A percentile compares a stretch with the other conserved stretches of the same genome.
These are phyloP conservation scores for Venturiaceae sp. DNA, from an alignment of 2,329 filamentous ascomycete genomes.

Conservation along the genomic window DNA sequence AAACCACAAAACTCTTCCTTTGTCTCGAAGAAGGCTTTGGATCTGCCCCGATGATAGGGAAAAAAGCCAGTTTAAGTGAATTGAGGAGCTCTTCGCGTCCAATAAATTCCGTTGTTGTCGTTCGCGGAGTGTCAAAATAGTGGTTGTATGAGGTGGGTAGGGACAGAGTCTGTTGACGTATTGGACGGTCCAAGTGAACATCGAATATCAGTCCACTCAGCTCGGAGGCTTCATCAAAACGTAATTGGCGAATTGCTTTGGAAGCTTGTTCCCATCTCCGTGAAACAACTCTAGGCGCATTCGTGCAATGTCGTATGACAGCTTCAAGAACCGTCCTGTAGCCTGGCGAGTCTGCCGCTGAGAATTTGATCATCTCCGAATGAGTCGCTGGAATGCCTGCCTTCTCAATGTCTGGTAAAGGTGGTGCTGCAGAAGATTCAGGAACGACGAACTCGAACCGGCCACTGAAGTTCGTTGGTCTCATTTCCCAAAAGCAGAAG, in stretches of 20 bases:
- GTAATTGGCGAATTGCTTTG: slow-evolving; percentile 7
- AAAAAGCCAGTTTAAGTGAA: background rate
- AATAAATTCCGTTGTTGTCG: background rate
- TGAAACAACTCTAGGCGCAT: slow-evolving; percentile 7
- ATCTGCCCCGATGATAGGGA: background rate
- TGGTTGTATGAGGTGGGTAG: background rate
- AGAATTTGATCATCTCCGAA: slow-evolving; percentile 15
- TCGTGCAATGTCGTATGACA: slow-evolving; percentile 10
- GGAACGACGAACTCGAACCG: slow-evolving; percentile 11
- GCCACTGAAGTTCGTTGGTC: slow-evolving; percentile 9
- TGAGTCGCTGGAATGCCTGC: slow-evolving; percentile 12
- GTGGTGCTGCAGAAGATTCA: slow-evolving; percentile 11
- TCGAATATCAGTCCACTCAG: slow-evolving; percentile 1
- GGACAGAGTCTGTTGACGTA: background rate
- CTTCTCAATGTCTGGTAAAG: slow-evolving; percentile 11
- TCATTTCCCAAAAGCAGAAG: slow-evolving; percentile 11
- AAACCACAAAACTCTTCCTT: slow-evolving; percentile 12
- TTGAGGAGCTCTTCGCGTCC: background rate
- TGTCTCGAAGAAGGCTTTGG: background rate
- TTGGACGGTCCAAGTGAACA: background rate
- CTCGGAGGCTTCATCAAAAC: slow-evolving; percentile 7
- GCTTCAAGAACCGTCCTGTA: slow-evolving; percentile 13
- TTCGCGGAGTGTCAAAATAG: background rate
- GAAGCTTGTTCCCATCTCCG: slow-evolving; percentile 6
- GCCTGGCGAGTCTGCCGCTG: slow-evolving; percentile 6